Evolutionary conservation across 306 rosid genomes (phyloP), one percentile per base, ranked within the genome.

Genomic region (Abrus pulchellus): DNA sequence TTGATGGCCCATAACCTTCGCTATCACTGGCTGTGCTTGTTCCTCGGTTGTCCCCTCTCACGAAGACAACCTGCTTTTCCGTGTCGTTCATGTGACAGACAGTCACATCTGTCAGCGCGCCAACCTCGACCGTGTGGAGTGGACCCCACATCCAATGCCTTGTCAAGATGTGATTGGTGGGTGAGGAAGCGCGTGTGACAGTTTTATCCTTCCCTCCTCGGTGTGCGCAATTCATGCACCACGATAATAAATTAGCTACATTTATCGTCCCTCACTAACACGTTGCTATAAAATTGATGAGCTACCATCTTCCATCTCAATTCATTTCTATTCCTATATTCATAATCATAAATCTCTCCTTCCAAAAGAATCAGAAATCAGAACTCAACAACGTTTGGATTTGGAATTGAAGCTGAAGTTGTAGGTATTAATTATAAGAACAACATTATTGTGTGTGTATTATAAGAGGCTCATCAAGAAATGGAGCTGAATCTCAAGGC

Each of bases 401-500:
- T 59, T 47, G 38, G 61, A 69, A 57, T 68, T 78, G 68, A 71
- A 71, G 63, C 9, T 36, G 40, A 36, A 36, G 2, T 36, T 36
- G 4, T 36, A 36, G 40, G 40, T 36, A 36, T 36, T 36, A 2
- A 36, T 36, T 36, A 36, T 4, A 36, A 36, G 40, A 36, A 36
- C 4, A 36, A 36, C 1, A 36, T 36, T 36, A 2, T 20, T 20
- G 20, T 20, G 20, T 20, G 20, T 20, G 20, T 20, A 20, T 36
- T 36, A 36, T 4, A 36, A 36, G 40, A 3, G 36, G 34, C 6
- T 14, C 3, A 68, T 29, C 52, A 36, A 45, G 83, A 82, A 47
- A 64, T 32, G 5, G 83, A 86, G 59, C 71, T 86, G 74, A 89
- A 90, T 74, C 74, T 90, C 29, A 82, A 81, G 84, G 93, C 64